Evolutionary conservation across 192 early-diverging fungal genomes (phyloP).

Genomic region (Haplosporangium gracile): DNA sequence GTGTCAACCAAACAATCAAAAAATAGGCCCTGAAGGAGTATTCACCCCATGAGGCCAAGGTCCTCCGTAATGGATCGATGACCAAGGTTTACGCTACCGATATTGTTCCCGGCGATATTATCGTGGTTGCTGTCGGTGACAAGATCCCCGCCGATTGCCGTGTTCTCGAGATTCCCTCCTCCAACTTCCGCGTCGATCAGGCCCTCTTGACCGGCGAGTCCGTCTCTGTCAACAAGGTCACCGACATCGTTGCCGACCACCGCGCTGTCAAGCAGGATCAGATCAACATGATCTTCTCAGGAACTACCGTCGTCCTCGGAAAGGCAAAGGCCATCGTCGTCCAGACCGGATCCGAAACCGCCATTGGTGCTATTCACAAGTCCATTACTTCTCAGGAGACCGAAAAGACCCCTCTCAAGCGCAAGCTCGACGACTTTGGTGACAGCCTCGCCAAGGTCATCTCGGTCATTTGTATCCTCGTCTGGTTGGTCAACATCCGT

Average conservation of each 20-base stretch:
- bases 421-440: constrained; percentile 97
- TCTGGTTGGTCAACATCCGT: constrained; percentile 98
- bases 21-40: constrained; percentile 91
- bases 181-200: constrained; percentile 94
- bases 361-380: constrained; percentile 94
- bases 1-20: neutral
- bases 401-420: constrained; percentile 96
- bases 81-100: constrained; percentile 79
- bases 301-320: constrained; percentile 94
- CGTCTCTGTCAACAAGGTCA: constrained; percentile 89
- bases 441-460: constrained; percentile 87
- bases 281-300: constrained; percentile 97
- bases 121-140: constrained; percentile 92
- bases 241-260: constrained; percentile 69
- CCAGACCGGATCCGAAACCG: constrained; percentile 87
- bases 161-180: constrained; percentile 82
- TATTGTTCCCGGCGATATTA: constrained; percentile 98
- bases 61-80: constrained; percentile 81
- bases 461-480: constrained; percentile 92
- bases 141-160: constrained; percentile 97
- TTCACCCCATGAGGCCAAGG: constrained; percentile 95
- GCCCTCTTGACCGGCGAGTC: constrained; percentile 97
- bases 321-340: constrained; percentile 92
- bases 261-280: constrained; percentile 96
- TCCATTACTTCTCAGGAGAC: constrained; percentile 87